These are phyloP conservation scores for Chrysoporthe cubensis DNA, from an alignment of 2,329 filamentous ascomycete genomes.

Conservation along the genomic window DNA sequence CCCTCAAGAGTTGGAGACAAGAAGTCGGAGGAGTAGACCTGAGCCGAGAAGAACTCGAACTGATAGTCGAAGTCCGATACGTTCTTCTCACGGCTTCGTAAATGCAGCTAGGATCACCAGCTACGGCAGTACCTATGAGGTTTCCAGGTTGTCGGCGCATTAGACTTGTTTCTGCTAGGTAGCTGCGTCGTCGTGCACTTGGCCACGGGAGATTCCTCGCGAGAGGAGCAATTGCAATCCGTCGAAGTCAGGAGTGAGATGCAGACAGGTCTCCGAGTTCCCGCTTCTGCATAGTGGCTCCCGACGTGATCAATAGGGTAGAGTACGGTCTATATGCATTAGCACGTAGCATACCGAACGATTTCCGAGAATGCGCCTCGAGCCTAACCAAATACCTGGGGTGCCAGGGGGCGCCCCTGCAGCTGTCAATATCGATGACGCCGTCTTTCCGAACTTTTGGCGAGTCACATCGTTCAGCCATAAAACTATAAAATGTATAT, in stretches of 20 bases:
- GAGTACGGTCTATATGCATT: not conserved
- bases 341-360: not conserved
- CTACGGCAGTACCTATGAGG: no score
- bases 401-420: constrained; percentile 5
- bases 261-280: not conserved
- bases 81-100: no score
- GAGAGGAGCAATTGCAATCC: not conserved
- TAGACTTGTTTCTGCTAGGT: no score
- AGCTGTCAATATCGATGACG: constrained; percentile 9
- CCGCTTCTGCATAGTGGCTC: not conserved
- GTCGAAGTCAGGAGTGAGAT: not conserved
- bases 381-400: not conserved
- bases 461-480: not conserved
- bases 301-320: not conserved
- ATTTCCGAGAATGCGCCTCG: constrained; percentile 1
- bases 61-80: no score
- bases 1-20: no score
- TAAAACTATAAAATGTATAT: not conserved
- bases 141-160: no score
- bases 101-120: no score
- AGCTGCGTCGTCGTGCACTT: no score
- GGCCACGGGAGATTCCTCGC: no score
- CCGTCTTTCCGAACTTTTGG: not conserved
- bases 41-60: no score
- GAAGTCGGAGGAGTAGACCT: no score